Evolutionary conservation across 371 early-diverging fungal genomes (phyloP).

Genomic region (Actinomortierella wolfii): DNA sequence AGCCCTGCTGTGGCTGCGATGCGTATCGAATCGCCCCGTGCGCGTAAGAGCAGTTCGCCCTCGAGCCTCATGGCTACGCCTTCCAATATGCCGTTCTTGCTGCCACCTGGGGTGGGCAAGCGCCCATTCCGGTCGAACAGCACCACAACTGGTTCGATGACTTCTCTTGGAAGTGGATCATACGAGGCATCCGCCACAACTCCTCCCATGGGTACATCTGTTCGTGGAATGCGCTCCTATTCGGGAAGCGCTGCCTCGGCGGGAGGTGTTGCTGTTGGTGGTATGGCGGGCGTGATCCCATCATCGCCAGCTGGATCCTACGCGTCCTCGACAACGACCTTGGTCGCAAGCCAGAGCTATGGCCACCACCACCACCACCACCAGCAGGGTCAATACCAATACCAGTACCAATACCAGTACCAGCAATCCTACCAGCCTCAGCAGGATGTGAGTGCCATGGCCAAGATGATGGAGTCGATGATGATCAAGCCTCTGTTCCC

Average conservation of each 20-base stretch:
- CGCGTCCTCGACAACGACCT: slow-evolving; percentile 6
- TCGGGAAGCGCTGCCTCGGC: slow-evolving; percentile 4
- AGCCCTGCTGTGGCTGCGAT: slow-evolving; percentile 7
- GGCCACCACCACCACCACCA: slow-evolving; percentile 7
- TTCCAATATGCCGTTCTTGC: slow-evolving; percentile 39
- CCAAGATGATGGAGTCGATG: slow-evolving; percentile 45
- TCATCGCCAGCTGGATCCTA: slow-evolving; percentile 21
- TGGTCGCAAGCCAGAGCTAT: slow-evolving; percentile 7
- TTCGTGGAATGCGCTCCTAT: no score
- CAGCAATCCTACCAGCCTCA: slow-evolving; percentile 7
- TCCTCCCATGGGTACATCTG: no score
- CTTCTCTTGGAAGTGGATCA: no score
- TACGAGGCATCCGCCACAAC: no score
- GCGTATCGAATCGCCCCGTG: slow-evolving; percentile 16
- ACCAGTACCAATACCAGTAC: slow-evolving; percentile 15
- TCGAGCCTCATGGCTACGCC: slow-evolving; percentile 43
- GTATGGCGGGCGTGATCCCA: slow-evolving; percentile 6
- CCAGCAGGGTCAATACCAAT: slow-evolving; percentile 2
- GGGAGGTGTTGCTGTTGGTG: slow-evolving; percentile 5
- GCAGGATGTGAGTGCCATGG: slow-evolving; percentile 9
- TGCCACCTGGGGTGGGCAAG: slow-evolving; percentile 16
- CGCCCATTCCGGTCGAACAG: neutral
- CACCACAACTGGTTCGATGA: no score
- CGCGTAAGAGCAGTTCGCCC: slow-evolving; percentile 44
- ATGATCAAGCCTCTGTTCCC: slow-evolving; percentile 66